Evolutionary conservation across 2,329 filamentous ascomycete species (phyloP).

Genomic region (Sporothrix protearum): DNA sequence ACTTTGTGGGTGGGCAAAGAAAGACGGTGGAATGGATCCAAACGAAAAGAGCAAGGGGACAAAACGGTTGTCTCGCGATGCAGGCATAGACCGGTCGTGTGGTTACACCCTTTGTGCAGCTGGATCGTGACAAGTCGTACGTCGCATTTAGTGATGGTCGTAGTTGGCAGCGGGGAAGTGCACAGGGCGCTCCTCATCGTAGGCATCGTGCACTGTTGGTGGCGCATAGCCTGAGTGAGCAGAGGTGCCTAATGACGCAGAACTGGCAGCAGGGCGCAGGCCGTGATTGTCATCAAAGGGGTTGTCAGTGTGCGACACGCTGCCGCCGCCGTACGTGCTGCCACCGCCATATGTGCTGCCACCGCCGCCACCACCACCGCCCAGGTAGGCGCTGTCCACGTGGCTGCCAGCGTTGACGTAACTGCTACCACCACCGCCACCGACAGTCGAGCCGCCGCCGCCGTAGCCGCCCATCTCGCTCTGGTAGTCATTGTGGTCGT

Average conservation of each 20-base stretch:
- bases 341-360: constrained; percentile 6
- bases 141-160: constrained; percentile 41
- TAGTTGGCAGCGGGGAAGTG: constrained; percentile 59
- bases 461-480: constrained; percentile 24
- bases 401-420: constrained; percentile 32
- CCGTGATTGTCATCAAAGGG: constrained; percentile 48
- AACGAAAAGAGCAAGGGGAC: not conserved
- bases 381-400: constrained; percentile 40
- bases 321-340: constrained; percentile 29
- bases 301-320: constrained; percentile 29
- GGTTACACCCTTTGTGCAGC: no score
- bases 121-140: not conserved
- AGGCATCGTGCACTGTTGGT: constrained; percentile 43
- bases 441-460: constrained; percentile 18
- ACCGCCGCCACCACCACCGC: constrained; percentile 15
- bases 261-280: constrained; percentile 28
- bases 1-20: not conserved
- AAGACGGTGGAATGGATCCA: not conserved
- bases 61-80: no score
- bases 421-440: constrained; percentile 16
- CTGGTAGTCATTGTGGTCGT: constrained; percentile 35
- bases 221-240: constrained; percentile 38
- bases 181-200: constrained; percentile 46
- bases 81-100: not conserved
- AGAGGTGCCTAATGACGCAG: constrained; percentile 23